Conservation (phyloP, 1,284 basidiomycete species). For the Sutorius eximius region DNA sequence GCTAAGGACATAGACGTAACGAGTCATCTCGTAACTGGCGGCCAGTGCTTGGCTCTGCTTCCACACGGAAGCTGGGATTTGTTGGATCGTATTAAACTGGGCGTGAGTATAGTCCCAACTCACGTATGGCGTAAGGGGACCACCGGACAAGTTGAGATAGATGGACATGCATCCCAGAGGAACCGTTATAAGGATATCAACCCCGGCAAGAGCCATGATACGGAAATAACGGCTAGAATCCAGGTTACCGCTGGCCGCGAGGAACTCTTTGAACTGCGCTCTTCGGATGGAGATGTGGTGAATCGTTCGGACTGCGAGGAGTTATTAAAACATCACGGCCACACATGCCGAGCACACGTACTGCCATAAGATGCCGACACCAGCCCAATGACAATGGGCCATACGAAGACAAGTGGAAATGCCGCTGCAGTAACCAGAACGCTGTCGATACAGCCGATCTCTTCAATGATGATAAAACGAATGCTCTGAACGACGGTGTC, state of each 20-base stretch:
- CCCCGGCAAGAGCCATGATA: conserved; percentile 47
- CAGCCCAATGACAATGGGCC: conserved; percentile 31
- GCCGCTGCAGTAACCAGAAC: conserved; percentile 31
- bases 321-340: background rate
- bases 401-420: conserved; percentile 17
- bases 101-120: conserved; percentile 57
- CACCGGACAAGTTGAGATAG: conserved; percentile 25
- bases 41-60: conserved; percentile 8
- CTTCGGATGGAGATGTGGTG: conserved; percentile 28
- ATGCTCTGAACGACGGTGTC: conserved; percentile 38
- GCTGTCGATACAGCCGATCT: conserved; percentile 38
- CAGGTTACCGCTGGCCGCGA: conserved; percentile 31
- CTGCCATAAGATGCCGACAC: conserved; percentile 27
- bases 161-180: conserved; percentile 34
- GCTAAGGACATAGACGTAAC: conserved; percentile 45
- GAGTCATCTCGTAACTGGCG: conserved; percentile 36
- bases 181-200: conserved; percentile 38
- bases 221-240: conserved; percentile 47
- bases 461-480: conserved; percentile 40
- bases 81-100: conserved; percentile 42
- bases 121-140: conserved; percentile 42
- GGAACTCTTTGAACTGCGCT: conserved; percentile 33
- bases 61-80: conserved; percentile 43
- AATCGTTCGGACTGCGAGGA: conserved; percentile 23
- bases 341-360: conserved; percentile 9